Conservation (phyloP, 2,329 filamentous ascomycete genomes). For the Cercospora berteroae region DNA sequence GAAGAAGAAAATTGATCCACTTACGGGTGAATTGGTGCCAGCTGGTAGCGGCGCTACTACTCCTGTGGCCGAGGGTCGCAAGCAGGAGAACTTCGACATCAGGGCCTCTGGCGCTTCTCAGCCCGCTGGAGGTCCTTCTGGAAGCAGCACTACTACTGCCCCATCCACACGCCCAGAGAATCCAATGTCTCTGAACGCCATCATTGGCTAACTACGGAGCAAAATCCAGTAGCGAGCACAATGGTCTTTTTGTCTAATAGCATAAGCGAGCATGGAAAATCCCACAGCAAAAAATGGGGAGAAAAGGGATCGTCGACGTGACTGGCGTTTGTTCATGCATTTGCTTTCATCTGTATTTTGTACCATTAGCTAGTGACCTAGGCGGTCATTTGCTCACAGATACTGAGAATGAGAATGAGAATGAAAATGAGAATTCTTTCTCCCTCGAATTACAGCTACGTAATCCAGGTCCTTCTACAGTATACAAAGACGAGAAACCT, state of each 20-base stretch:
- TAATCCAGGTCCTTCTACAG: too few relatives aligned
- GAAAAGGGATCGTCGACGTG: background rate
- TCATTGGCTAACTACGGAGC: constrained; percentile 1
- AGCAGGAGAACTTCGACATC: background rate
- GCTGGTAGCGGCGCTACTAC: background rate
- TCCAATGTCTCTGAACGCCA: constrained; percentile 15
- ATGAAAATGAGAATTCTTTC: too few relatives aligned
- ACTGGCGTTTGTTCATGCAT: background rate
- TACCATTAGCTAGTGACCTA: background rate
- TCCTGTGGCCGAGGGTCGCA: background rate
- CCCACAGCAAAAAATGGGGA: background rate
- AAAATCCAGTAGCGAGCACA: background rate
- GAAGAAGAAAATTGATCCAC: constrained; percentile 22
- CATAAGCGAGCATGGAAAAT: background rate
- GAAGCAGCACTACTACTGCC: background rate
- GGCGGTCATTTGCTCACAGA: background rate
- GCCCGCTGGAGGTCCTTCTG: background rate
- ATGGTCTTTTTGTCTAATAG: background rate
- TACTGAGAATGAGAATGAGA: background rate
- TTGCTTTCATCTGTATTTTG: background rate
- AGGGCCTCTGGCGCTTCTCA: background rate
- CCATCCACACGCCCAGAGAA: background rate
- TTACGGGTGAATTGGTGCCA: background rate
- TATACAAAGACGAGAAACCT: background rate
- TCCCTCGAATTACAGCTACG: too few relatives aligned